A percentile compares a stretch with the other conserved stretches of the same genome.
These are phyloP conservation scores for Pestalotiopsis sp. DNA, from an alignment of 2,329 filamentous ascomycete species.

Conservation along the genomic window DNA sequence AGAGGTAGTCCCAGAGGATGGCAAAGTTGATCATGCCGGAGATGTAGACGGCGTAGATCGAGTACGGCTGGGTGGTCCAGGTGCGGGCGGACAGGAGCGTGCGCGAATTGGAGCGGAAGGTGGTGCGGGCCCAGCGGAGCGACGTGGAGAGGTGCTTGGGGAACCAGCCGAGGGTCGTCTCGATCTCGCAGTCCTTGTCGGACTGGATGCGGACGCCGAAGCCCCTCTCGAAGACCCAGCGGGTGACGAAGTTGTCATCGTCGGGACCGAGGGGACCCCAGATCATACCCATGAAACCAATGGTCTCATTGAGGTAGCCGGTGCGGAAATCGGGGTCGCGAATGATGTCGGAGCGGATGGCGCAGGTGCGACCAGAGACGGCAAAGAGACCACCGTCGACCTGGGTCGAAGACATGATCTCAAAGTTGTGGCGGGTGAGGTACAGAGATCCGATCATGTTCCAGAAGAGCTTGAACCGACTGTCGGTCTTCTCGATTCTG, in stretches of 20 bases:
- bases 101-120: slow-evolving; percentile 57
- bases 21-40: slow-evolving; percentile 59
- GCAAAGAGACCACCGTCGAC: slow-evolving; percentile 63
- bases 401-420: slow-evolving; percentile 56
- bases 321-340: slow-evolving; percentile 42
- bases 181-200: slow-evolving; percentile 46
- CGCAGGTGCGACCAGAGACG: slow-evolving; percentile 57
- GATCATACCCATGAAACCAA: slow-evolving; percentile 21
- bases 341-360: slow-evolving; percentile 54
- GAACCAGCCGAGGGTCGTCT: slow-evolving; percentile 54
- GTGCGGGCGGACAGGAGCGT: slow-evolving; percentile 43
- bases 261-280: slow-evolving; percentile 53
- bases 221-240: slow-evolving; percentile 51
- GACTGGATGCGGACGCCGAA: slow-evolving; percentile 60
- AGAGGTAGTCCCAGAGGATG: slow-evolving; percentile 48
- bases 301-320: slow-evolving; percentile 49
- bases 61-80: slow-evolving; percentile 51
- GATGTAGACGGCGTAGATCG: slow-evolving; percentile 58
- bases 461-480: slow-evolving; percentile 36
- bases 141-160: slow-evolving; percentile 56
- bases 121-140: slow-evolving; percentile 60
- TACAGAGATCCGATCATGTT: slow-evolving; percentile 63
- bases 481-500: slow-evolving; percentile 13
- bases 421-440: slow-evolving; percentile 64
- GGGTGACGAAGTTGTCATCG: slow-evolving; percentile 65